Percentiles rank a stretch among this genome's conserved stretches.
Evolutionary conservation across 2,329 filamentous ascomycete genomes (phyloP).

Genomic region (Fusarium sp.): DNA sequence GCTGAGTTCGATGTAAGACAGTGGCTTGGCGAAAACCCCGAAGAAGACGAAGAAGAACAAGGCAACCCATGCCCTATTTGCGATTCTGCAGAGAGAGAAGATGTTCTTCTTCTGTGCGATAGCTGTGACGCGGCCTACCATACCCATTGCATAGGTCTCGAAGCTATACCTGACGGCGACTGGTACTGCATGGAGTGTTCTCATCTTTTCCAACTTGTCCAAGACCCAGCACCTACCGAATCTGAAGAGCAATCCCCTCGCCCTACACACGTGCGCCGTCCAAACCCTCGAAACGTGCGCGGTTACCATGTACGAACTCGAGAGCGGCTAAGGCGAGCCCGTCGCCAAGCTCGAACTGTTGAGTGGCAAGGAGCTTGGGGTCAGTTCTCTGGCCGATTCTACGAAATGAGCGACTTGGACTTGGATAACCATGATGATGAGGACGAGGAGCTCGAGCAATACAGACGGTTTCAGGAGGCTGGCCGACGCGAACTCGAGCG

Average conservation of each 20-base stretch:
- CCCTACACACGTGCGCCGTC: constrained; percentile 50
- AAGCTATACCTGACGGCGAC: constrained; percentile 78
- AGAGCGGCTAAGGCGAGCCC: constrained; percentile 67
- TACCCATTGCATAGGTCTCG: constrained; percentile 89
- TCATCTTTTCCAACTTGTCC: constrained; percentile 59
- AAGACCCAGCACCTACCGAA: constrained; percentile 53
- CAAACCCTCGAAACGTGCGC: constrained; percentile 51
- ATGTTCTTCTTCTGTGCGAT: constrained; percentile 89
- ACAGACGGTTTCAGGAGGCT: constrained; percentile 65
- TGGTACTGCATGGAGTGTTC: constrained; percentile 95
- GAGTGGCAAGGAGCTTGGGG: constrained; percentile 93
- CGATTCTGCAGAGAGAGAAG: constrained; percentile 82
- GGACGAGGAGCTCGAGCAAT: constrained; percentile 78
- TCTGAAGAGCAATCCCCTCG: constrained; percentile 53
- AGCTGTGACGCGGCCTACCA: constrained; percentile 92
- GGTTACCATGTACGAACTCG: constrained; percentile 65
- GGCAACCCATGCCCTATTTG: constrained; percentile 86
- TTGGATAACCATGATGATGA: constrained; percentile 62
- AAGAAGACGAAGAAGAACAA: constrained; percentile 78
- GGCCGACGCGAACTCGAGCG: constrained; percentile 73
- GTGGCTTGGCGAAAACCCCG: constrained; percentile 78
- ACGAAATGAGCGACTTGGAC: constrained; percentile 65
- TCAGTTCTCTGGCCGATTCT: constrained; percentile 71
- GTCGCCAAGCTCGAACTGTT: constrained; percentile 75
- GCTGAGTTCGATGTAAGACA: constrained; percentile 86